A percentile compares a stretch with the other conserved stretches of the same genome.
Conservation (phyloP, 306 rosid species). For the Rosa persica region DNA sequence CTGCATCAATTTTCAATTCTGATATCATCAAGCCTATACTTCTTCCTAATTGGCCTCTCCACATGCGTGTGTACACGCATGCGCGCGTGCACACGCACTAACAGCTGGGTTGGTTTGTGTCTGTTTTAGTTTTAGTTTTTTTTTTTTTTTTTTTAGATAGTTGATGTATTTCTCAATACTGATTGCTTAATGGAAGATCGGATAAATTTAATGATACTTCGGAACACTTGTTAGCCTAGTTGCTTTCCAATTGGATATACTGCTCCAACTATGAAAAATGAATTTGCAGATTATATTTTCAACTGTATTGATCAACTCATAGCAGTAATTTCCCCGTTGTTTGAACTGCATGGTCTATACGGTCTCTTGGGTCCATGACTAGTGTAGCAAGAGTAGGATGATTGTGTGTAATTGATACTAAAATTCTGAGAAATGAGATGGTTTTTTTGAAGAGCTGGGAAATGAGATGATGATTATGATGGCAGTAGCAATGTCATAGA, state of each 20-base stretch:
- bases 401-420: too few species aligned
- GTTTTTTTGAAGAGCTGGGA: too few species aligned
- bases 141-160: too few species aligned
- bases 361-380: too few species aligned
- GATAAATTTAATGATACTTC: neutral
- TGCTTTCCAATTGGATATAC: too few species aligned
- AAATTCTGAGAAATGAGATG: too few species aligned
- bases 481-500: too few species aligned
- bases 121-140: too few species aligned
- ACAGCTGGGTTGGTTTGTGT: neutral
- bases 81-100: too few species aligned
- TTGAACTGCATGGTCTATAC: too few species aligned
- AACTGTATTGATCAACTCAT: neutral
- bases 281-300: neutral
- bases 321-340: neutral
- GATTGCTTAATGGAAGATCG: neutral
- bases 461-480: too few species aligned
- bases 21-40: neutral
- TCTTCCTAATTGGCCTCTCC: conserved; percentile 1
- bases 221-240: neutral
- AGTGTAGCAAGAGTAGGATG: too few species aligned
- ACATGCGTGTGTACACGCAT: neutral
- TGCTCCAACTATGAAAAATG: neutral
- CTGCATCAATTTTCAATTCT: neutral
- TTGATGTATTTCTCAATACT: neutral